A percentile compares a stretch with the other conserved stretches of the same genome.
These are phyloP conservation scores for Musa acuminata DNA, from an alignment of 176 grass and related monocot species.

Conservation along the genomic window DNA sequence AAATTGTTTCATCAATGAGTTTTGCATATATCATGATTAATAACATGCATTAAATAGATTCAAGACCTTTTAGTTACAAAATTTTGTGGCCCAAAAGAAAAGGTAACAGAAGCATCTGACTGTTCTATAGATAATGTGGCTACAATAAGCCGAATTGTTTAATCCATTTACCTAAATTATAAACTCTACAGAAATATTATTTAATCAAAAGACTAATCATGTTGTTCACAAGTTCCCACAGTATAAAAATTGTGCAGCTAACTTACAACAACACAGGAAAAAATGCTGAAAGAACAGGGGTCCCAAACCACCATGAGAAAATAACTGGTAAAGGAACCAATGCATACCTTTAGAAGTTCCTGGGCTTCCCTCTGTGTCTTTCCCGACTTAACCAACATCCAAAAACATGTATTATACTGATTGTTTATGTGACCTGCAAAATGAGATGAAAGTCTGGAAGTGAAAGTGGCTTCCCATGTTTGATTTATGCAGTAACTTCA, in stretches of 20 bases:
- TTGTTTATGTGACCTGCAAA: slow-evolving; percentile 66
- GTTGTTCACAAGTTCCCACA: too few relatives aligned
- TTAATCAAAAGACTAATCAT: too few relatives aligned
- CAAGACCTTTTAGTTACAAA: background rate
- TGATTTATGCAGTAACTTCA: slow-evolving; percentile 13
- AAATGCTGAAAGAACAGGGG: too few relatives aligned
- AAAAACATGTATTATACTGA: slow-evolving; percentile 83
- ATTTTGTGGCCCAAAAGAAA: background rate
- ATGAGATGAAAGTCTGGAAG: background rate
- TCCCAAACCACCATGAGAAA: too few relatives aligned
- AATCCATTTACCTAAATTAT: too few relatives aligned
- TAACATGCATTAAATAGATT: too few relatives aligned
- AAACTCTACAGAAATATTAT: too few relatives aligned
- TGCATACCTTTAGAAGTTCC: slow-evolving; percentile 48
- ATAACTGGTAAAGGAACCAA: too few relatives aligned
- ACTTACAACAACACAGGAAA: too few relatives aligned
- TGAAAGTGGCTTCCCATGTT: background rate
- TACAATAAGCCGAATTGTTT: slow-evolving; percentile 13
- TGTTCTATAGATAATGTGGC: background rate
- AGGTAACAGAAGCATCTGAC: background rate
- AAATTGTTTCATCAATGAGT: too few relatives aligned
- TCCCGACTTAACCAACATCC: slow-evolving; percentile 85
- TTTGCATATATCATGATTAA: too few relatives aligned
- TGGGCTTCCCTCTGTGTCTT: slow-evolving; percentile 62
- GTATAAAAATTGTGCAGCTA: too few relatives aligned